Conservation (phyloP, 164 flowering plant species). For the Houttuynia cordata region DNA sequence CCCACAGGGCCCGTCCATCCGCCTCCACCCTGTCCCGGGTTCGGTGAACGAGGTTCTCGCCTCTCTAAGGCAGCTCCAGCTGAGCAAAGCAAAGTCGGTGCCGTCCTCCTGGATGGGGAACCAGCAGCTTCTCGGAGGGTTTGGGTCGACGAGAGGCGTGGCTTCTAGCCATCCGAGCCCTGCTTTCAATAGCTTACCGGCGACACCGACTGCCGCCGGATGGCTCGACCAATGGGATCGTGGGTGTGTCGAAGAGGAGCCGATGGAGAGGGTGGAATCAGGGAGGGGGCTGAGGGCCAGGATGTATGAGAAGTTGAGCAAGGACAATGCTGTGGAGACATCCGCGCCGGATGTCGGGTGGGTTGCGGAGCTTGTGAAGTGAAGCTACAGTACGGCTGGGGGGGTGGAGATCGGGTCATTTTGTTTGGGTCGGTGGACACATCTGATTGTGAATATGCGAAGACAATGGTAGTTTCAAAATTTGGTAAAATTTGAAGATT, state of each 20-base stretch:
- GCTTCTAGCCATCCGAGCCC: slow-evolving; percentile 22
- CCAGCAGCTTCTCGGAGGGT: slow-evolving; percentile 12
- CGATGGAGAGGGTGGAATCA: slow-evolving; percentile 69
- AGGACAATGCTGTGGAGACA: slow-evolving; percentile 43
- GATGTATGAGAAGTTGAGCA: slow-evolving; percentile 51
- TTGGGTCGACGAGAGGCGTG: slow-evolving; percentile 25
- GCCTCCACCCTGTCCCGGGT: slow-evolving; percentile 24
- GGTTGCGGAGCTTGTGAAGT: slow-evolving; percentile 63
- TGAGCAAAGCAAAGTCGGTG: slow-evolving; percentile 38
- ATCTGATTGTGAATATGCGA: slow-evolving; percentile 1
- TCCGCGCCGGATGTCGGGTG: slow-evolving; percentile 57
- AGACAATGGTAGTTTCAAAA: background rate
- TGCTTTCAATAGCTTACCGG: slow-evolving; percentile 45
- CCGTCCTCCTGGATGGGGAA: slow-evolving; percentile 24
- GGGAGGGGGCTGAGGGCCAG: slow-evolving; percentile 55
- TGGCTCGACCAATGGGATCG: slow-evolving; percentile 11
- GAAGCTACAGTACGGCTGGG: slow-evolving; percentile 4
- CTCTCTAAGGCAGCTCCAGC: slow-evolving; percentile 47
- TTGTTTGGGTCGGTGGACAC: background rate
- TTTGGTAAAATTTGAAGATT: slow-evolving; percentile 1
- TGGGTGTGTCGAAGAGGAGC: slow-evolving; percentile 26
- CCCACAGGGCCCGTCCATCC: slow-evolving; percentile 22
- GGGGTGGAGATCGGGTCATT: background rate
- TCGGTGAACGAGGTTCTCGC: slow-evolving; percentile 42
- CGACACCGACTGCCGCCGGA: slow-evolving; percentile 47